These are phyloP conservation scores for Parsonsia alboflavescens DNA, from an alignment of 257 asterid species.

Conservation along the genomic window DNA sequence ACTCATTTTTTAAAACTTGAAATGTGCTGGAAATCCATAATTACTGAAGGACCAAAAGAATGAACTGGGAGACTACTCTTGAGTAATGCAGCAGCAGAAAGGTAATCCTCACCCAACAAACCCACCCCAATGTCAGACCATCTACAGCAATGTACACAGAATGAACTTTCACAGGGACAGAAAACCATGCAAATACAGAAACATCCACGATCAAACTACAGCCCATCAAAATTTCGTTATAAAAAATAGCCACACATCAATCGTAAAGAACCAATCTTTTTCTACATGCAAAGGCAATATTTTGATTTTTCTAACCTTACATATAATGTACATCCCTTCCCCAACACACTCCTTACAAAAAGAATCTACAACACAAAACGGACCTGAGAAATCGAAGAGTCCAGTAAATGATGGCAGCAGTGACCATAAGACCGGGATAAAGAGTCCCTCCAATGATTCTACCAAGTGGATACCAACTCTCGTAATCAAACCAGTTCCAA, in stretches of 20 bases:
- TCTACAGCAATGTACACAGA: no score
- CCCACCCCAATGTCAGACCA: no score
- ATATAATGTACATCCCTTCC: not conserved
- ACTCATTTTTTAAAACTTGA: not conserved
- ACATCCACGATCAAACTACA: not conserved
- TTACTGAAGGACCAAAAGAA: not conserved
- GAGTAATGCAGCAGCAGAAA: no score
- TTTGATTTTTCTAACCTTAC: not conserved
- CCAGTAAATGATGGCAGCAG: slow-evolving; percentile 91
- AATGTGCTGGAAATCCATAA: not conserved
- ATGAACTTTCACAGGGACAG: not conserved
- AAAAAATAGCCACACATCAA: no score
- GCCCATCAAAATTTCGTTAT: no score
- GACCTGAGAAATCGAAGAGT: slow-evolving; percentile 79
- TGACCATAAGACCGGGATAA: slow-evolving; percentile 98
- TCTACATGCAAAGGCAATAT: no score
- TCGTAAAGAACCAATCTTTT: not conserved
- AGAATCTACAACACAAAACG: not conserved
- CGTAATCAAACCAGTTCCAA: slow-evolving; percentile 98
- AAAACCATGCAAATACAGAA: not conserved
- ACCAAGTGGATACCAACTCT: slow-evolving; percentile 98
- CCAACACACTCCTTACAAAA: not conserved
- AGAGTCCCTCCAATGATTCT: slow-evolving; percentile 93
- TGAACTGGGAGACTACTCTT: no score
- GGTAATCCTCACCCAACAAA: no score